Conservation (phyloP, 441 rosid genomes). For the Adansonia rubrostipa region DNA sequence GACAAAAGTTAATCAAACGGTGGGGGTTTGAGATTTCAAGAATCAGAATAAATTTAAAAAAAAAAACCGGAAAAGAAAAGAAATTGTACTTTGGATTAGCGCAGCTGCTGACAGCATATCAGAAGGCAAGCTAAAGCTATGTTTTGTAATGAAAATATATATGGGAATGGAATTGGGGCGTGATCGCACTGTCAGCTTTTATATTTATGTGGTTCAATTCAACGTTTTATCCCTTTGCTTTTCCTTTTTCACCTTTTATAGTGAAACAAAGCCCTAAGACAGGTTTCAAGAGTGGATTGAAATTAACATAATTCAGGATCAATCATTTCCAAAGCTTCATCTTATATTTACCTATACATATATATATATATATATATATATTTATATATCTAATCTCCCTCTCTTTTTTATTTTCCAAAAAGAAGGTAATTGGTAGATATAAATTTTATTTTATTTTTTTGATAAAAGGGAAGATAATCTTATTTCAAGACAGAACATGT, state of each 20-base stretch:
- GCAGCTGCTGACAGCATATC: neutral
- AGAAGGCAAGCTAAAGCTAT: neutral
- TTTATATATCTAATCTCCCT: no score
- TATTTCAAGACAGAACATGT: no score
- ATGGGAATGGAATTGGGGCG: slow-evolving; percentile 18
- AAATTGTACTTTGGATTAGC: neutral
- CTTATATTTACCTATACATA: neutral
- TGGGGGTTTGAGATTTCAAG: neutral
- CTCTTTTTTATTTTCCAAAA: no score
- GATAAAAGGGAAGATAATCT: no score
- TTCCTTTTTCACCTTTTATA: neutral
- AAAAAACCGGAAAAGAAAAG: no score
- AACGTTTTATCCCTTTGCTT: slow-evolving; percentile 10
- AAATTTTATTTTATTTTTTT: no score
- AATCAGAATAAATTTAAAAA: neutral
- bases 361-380: neutral
- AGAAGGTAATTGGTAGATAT: no score
- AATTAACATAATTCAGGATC: neutral
- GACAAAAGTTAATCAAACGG: slow-evolving; percentile 7
- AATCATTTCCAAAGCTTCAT: slow-evolving; percentile 16
- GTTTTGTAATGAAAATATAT: neutral
- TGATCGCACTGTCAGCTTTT: slow-evolving; percentile 29
- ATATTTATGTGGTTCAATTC: slow-evolving; percentile 8
- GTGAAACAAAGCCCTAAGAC: slow-evolving; percentile 12
- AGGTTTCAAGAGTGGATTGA: neutral